Conservation (phyloP, 2,329 filamentous ascomycete genomes). For the Calonectria multiphialidica region DNA sequence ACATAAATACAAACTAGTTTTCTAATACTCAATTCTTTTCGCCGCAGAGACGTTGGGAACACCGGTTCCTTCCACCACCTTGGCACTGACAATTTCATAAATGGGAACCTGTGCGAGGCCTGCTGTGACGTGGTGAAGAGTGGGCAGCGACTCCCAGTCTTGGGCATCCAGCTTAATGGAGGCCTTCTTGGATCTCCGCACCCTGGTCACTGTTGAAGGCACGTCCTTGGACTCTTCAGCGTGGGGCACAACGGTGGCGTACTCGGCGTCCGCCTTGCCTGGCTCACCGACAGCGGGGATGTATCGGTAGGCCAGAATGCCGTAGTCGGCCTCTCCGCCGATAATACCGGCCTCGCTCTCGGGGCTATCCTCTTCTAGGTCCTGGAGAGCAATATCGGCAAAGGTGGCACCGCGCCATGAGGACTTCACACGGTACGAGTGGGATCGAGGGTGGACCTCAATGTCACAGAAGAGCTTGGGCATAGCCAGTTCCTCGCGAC, state of each 20-base stretch:
- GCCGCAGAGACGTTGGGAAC: constrained; percentile 18
- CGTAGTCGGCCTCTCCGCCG: constrained; percentile 52
- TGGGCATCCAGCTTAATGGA: constrained; percentile 21
- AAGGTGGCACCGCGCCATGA: constrained; percentile 30
- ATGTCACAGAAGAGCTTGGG: constrained; percentile 68
- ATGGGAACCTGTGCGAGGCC: constrained; percentile 22
- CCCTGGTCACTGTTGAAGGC: constrained; percentile 44
- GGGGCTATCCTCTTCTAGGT: constrained; percentile 14
- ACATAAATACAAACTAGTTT: not conserved
- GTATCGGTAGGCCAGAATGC: constrained; percentile 68
- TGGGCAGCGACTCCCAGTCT: constrained; percentile 25
- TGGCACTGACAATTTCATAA: constrained; percentile 21
- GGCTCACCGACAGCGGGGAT: constrained; percentile 65
- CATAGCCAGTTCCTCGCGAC: constrained; percentile 72
- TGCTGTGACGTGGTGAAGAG: constrained; percentile 23
- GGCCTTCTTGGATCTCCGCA: constrained; percentile 11
- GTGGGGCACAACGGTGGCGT: constrained; percentile 56
- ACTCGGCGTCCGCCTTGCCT: constrained; percentile 66
- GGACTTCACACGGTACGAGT: constrained; percentile 21
- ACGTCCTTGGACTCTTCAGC: constrained; percentile 43
- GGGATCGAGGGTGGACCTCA: constrained; percentile 47
- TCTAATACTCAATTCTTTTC: constrained; percentile 17
- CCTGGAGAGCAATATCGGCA: constrained; percentile 17
- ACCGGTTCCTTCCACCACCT: constrained; percentile 25
- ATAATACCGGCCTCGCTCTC: constrained; percentile 23